Percentiles rank a stretch among this genome's conserved stretches.
Evolutionary conservation across 83 land plant species (phyloP).

Genomic region (Picea abies): DNA sequence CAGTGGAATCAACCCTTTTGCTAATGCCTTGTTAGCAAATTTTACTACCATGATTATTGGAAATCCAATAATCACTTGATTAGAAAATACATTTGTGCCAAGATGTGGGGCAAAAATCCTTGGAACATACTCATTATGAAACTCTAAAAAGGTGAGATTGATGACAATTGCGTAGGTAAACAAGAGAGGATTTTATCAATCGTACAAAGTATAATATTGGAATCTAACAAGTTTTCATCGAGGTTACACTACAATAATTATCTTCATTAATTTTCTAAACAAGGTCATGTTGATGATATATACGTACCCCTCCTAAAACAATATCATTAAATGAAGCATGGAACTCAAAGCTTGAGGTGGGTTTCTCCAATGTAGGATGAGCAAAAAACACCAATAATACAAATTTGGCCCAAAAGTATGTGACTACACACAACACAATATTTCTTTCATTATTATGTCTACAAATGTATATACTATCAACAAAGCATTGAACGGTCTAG

Average conservation of each 20-base stretch:
- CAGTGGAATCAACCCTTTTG: conserved; percentile 69
- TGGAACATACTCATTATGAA: conserved; percentile 62
- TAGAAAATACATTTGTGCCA: conserved; percentile 24
- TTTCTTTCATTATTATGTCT: no score
- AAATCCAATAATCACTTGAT: conserved; percentile 67
- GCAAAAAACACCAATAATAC: conserved; percentile 79
- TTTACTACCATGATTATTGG: conserved; percentile 76
- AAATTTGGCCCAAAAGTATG: conserved; percentile 73
- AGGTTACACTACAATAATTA: neutral
- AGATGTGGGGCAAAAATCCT: conserved; percentile 44
- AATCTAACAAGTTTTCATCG: neutral
- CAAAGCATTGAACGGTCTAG: neutral
- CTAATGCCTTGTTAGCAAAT: conserved; percentile 74
- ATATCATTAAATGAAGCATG: conserved; percentile 91
- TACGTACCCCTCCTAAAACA: conserved; percentile 91
- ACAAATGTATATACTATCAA: no score
- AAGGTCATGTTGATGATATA: neutral
- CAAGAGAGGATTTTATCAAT: neutral
- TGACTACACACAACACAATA: conserved; percentile 50
- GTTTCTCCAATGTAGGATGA: conserved; percentile 85
- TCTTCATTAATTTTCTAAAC: neutral
- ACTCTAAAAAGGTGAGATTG: conserved; percentile 65
- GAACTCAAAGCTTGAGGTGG: conserved; percentile 92
- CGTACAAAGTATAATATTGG: neutral
- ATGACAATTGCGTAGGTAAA: conserved; percentile 75